Conservation (phyloP, 352 stramenopile genomes). For the Lagenidium giganteum region DNA sequence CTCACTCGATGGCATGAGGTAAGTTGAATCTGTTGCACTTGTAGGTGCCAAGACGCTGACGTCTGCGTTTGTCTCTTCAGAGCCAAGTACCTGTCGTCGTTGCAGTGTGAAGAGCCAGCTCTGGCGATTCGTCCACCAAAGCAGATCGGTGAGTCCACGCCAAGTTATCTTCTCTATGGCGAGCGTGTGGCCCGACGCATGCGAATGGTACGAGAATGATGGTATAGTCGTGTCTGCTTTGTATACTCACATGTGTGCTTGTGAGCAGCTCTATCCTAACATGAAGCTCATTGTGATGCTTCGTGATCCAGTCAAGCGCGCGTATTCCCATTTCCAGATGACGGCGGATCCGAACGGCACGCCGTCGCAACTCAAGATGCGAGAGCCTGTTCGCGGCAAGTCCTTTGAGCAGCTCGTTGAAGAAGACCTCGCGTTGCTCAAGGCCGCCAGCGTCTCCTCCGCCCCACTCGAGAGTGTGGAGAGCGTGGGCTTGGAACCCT, state of each 20-base stretch:
- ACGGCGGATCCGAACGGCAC: conserved; percentile 80
- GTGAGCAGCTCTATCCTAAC: conserved; percentile 31
- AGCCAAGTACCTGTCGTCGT: conserved; percentile 46
- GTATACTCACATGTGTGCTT: background rate
- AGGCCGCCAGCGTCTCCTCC: conserved; percentile 12
- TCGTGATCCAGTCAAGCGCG: conserved; percentile 89
- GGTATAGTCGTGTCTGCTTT: background rate
- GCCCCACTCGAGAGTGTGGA: conserved; percentile 16
- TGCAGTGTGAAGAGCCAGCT: conserved; percentile 28
- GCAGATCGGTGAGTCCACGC: conserved; percentile 84
- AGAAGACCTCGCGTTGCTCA: conserved; percentile 78
- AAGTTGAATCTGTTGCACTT: conserved; percentile 4
- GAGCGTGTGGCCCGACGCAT: conserved; percentile 36
- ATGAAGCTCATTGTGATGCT: conserved; percentile 90
- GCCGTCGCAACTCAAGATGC: conserved; percentile 69
- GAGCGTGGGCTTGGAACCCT: conserved; percentile 16
- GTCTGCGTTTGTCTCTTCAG: conserved; percentile 12
- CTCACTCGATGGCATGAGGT: conserved; percentile 41
- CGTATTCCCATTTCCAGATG: conserved; percentile 93
- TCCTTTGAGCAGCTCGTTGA: conserved; percentile 86
- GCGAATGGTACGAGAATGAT: conserved; percentile 15
- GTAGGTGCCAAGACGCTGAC: background rate
- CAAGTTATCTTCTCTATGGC: conserved; percentile 76
- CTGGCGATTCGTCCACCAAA: conserved; percentile 43
- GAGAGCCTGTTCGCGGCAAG: conserved; percentile 69